A percentile compares a stretch with the other conserved stretches of the same genome.
phyloP scores from a whole-genome alignment of 176 grass and related monocot genomes.

The Saccharum spontaneum region DNA sequence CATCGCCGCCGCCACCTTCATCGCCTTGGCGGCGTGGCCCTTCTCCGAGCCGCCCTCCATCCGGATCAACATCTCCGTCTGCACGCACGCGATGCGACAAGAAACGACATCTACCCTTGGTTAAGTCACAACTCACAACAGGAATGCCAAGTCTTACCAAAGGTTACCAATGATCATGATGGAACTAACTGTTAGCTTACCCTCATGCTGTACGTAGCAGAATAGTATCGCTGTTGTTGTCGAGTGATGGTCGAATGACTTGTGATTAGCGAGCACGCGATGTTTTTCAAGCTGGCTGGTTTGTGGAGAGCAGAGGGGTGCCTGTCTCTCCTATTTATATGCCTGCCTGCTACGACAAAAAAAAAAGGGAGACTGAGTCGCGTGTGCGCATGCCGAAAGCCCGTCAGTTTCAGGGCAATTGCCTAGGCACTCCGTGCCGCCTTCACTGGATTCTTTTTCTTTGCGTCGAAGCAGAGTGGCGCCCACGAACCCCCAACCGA shows the following conservation, averaged over 20 bases:
- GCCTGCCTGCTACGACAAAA: not conserved
- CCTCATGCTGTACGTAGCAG: not conserved
- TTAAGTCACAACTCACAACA: no score
- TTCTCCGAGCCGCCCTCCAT: slow-evolving; percentile 29
- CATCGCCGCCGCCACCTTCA: slow-evolving; percentile 33
- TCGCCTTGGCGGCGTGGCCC: slow-evolving; percentile 37
- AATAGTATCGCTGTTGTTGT: not conserved
- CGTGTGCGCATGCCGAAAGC: not conserved
- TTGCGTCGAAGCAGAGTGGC: not conserved
- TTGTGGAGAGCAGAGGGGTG: not conserved
- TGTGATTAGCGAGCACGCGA: not conserved
- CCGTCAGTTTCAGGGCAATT: slow-evolving; percentile 6
- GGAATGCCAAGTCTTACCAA: not conserved
- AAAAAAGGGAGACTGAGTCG: not conserved
- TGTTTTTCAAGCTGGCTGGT: no score
- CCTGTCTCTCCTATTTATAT: not conserved
- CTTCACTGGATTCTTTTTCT: slow-evolving; percentile 2
- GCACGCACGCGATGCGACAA: not conserved
- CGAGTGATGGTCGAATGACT: not conserved
- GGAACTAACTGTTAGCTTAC: not conserved
- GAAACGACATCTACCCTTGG: not conserved
- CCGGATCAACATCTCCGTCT: slow-evolving; percentile 46
- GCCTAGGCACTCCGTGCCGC: not conserved
- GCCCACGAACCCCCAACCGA: not conserved
- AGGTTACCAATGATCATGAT: not conserved